Conservation (phyloP, 306 rosid genomes). For the Cicer bijugum region DNA sequence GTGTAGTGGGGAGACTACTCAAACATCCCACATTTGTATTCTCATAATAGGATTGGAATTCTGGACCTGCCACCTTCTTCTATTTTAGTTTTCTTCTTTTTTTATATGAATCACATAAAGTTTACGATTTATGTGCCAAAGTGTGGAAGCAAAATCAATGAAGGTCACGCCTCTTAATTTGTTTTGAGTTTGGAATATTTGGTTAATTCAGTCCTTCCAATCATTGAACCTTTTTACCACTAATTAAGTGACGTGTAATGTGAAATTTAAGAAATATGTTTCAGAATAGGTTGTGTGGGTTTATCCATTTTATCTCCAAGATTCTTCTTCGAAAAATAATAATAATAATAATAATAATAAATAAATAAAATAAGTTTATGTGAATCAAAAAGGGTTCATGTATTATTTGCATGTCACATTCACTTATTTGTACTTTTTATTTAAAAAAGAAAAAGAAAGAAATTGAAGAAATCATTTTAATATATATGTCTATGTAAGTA, state of each 20-base stretch:
- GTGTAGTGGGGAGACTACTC: slow-evolving; percentile 20
- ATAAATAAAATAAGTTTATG: background rate
- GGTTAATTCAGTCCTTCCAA: slow-evolving; percentile 25
- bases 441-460: background rate
- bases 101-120: background rate
- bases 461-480: background rate
- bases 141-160: slow-evolving; percentile 45
- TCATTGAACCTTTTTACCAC: slow-evolving; percentile 13
- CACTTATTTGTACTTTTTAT: background rate
- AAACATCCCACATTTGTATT: slow-evolving; percentile 10
- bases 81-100: background rate
- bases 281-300: slow-evolving; percentile 16
- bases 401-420: background rate
- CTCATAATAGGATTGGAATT: slow-evolving; percentile 21
- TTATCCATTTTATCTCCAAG: slow-evolving; percentile 36
- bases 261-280: slow-evolving; percentile 1
- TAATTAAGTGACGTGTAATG: background rate
- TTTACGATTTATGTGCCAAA: slow-evolving; percentile 22
- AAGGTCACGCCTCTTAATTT: slow-evolving; percentile 44
- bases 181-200: background rate
- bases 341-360: background rate
- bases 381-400: background rate
- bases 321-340: background rate
- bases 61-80: slow-evolving; percentile 38
- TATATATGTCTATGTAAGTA: background rate